These are phyloP conservation scores for Lasiodiplodia citricola DNA, from an alignment of 2,329 filamentous ascomycete genomes.

Conservation along the genomic window DNA sequence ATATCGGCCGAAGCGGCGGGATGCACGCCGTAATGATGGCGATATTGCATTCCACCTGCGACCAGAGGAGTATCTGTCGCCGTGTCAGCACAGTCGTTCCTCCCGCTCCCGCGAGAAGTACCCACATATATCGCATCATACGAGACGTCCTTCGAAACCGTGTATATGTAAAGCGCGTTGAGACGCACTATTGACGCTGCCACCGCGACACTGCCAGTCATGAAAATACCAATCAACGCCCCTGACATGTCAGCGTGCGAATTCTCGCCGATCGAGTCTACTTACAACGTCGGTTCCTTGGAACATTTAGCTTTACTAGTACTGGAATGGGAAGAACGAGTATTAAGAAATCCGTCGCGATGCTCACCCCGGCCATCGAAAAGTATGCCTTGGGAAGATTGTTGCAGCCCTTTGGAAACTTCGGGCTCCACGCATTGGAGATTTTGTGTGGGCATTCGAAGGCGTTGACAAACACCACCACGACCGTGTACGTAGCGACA, in stretches of 20 bases:
- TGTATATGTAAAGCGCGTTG: conserved; percentile 33
- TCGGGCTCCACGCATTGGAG: conserved; percentile 31
- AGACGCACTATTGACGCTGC: conserved; percentile 33
- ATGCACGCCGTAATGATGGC: conserved; percentile 49
- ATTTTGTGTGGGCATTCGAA: conserved; percentile 32
- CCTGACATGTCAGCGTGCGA: conserved; percentile 16
- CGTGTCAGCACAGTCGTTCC: not conserved
- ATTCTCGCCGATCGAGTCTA: not conserved
- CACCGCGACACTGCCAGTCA: conserved; percentile 32
- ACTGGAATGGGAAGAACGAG: conserved; percentile 32
- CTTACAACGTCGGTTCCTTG: conserved; percentile 30
- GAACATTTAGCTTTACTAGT: conserved; percentile 31
- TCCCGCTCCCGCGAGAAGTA: not conserved
- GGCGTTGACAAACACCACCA: conserved; percentile 32
- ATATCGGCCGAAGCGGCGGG: conserved; percentile 45
- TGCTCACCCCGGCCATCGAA: conserved; percentile 32
- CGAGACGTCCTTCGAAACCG: conserved; percentile 29
- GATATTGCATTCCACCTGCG: conserved; percentile 49
- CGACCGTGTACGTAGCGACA: conserved; percentile 29
- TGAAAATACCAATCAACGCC: conserved; percentile 33
- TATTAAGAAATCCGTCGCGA: conserved; percentile 33
- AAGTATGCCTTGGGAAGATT: conserved; percentile 32
- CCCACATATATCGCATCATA: conserved; percentile 32
- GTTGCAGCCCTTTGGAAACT: conserved; percentile 34
- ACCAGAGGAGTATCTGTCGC: conserved; percentile 42